Evolutionary conservation across 441 rosid species (phyloP), one percentile per base, ranked within the genome.

Genomic region (Populus hybrid): DNA sequence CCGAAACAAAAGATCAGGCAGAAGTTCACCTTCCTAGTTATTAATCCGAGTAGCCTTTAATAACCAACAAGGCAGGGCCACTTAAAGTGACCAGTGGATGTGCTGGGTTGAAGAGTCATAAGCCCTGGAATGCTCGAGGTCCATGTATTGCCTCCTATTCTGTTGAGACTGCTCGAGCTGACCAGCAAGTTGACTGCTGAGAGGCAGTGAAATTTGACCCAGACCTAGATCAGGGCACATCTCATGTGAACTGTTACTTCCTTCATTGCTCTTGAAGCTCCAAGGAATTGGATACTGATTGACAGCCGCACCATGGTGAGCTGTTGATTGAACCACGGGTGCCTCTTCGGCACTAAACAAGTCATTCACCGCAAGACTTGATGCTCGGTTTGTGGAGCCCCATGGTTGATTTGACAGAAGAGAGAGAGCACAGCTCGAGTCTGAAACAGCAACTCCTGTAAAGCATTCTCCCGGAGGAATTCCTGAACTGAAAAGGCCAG

Each of bases 381-480:
- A 77, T 71, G 81, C 73, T 74, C 80, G 90, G 81, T 83, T 80
- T 56, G 78, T 79, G 28, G 89, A 82, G 84, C 83, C 86, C 94
- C 91, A 87, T 78, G 87, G 87, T 88, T 89, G 89, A 83, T 90
- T 94, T 96, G 99, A 96, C 98, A 94, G 99, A 94, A 94, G 98
- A 96, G 99, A 96, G 99, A 90, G 99, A 96, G 99, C 98, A 96
- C 99, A 84, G 88, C 77, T 89, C 9, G 97, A 90, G 78, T 92
- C 86, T 24, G 87, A 76, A 8, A 83, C 20, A 53, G 77, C 26
- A 28, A 88, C 88, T 77, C 89, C 94, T 23, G 91, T 80, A 87
- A 87, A 89, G 89, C 94, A 88, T 88, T 88, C 92, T 82, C 86
- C 92, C 0, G 90, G 80, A 78, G 88, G 84, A 76, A 86, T 82